Evolutionary conservation across 345 rosid species (phyloP).

Genomic region (Litchi chinensis): DNA sequence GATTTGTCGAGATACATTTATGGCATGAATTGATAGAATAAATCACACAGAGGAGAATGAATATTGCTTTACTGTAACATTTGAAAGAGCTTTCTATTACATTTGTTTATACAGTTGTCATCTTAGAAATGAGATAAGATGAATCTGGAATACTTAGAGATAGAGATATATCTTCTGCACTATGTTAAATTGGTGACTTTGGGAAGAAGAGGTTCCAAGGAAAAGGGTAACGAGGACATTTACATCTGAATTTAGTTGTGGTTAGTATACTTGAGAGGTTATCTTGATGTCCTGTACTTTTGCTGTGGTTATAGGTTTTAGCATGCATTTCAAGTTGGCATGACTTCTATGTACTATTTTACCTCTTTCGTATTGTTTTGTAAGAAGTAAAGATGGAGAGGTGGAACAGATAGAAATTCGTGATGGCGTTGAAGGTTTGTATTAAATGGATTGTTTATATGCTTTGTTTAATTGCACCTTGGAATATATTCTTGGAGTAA

Average conservation of each 20-base stretch:
- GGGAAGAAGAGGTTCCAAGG: neutral
- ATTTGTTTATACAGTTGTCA: neutral
- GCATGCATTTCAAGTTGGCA: neutral
- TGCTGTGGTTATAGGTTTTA: neutral
- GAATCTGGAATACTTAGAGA: neutral
- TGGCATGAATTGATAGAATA: neutral
- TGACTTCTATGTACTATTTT: neutral
- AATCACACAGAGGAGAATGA: neutral
- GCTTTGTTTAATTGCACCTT: too few species aligned
- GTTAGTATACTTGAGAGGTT: neutral
- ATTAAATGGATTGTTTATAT: too few species aligned
- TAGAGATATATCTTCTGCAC: neutral
- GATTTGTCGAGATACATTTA: neutral
- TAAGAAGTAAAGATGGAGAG: too few species aligned
- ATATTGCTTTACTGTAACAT: neutral
- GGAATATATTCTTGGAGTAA: too few species aligned
- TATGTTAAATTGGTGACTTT: neutral
- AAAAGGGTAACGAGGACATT: neutral
- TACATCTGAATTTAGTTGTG: conserved; percentile 6
- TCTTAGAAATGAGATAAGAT: too few species aligned
- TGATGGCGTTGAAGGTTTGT: too few species aligned
- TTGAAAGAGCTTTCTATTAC: neutral
- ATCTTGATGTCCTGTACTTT: conserved; percentile 8
- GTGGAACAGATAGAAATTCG: too few species aligned
- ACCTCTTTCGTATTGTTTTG: too few species aligned